These are phyloP conservation scores for Irpex lacteus DNA, from an alignment of 1,284 basidiomycete genomes.

Conservation along the genomic window DNA sequence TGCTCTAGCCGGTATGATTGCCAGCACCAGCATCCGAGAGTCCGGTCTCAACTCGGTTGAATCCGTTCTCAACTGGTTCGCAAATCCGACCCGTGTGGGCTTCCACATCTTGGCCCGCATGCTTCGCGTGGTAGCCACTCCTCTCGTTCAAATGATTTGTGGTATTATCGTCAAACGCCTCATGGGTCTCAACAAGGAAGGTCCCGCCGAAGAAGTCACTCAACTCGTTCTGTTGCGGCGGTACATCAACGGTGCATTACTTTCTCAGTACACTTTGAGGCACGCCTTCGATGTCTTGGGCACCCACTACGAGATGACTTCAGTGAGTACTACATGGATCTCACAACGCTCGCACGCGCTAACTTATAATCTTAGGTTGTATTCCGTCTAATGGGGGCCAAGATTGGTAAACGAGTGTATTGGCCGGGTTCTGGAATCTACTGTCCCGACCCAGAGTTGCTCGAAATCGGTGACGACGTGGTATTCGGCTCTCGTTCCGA, in stretches of 20 bases:
- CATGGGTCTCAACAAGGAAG: constrained; percentile 38
- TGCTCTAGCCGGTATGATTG: constrained; percentile 36
- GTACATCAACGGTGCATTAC: constrained; percentile 36
- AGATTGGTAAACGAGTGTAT: constrained; percentile 44
- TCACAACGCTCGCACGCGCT: too few relatives aligned
- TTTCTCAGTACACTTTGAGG: constrained; percentile 35
- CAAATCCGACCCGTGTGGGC: constrained; percentile 35
- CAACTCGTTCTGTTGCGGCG: constrained; percentile 34
- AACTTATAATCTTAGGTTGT: constrained; percentile 11
- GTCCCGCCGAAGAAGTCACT: constrained; percentile 23
- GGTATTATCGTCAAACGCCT: constrained; percentile 40
- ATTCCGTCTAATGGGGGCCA: constrained; percentile 44
- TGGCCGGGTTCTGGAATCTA: constrained; percentile 45
- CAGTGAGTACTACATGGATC: constrained; percentile 22
- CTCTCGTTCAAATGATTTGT: constrained; percentile 36
- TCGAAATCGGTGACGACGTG: constrained; percentile 46
- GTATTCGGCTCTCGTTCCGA: constrained; percentile 46
- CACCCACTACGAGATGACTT: constrained; percentile 40
- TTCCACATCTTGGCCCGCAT: constrained; percentile 39
- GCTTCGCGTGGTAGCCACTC: constrained; percentile 35
- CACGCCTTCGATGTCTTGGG: constrained; percentile 40
- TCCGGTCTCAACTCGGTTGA: constrained; percentile 32
- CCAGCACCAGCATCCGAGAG: constrained; percentile 25
- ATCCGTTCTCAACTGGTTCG: constrained; percentile 42
- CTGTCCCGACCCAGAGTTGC: constrained; percentile 43